A percentile compares a stretch with the other conserved stretches of the same genome.
Conservation (phyloP, 2,329 filamentous ascomycete genomes). For the Mycosphaerella sp. region DNA sequence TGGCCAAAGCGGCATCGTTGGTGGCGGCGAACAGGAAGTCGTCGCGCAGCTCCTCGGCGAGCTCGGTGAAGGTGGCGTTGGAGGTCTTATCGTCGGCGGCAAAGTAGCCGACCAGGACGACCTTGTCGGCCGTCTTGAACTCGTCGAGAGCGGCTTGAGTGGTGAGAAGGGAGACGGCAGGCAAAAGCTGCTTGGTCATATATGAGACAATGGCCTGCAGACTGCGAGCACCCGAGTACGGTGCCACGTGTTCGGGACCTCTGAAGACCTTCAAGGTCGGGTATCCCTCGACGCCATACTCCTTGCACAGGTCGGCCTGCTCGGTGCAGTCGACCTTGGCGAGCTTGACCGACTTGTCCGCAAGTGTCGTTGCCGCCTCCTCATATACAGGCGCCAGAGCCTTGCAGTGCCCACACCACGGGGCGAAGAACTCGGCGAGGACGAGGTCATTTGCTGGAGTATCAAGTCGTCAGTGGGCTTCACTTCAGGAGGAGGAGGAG, state of each 20-base stretch:
- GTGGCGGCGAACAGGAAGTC: slow-evolving; percentile 87
- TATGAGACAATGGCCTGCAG: slow-evolving; percentile 70
- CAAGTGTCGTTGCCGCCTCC: slow-evolving; percentile 73
- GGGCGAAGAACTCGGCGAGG: slow-evolving; percentile 94
- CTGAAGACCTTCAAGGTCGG: slow-evolving; percentile 99
- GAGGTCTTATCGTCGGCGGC: slow-evolving; percentile 72
- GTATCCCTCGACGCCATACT: slow-evolving; percentile 91
- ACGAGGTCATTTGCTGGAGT: slow-evolving; percentile 72
- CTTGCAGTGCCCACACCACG: slow-evolving; percentile 99
- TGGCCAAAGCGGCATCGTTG: slow-evolving; percentile 74
- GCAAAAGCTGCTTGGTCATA: slow-evolving; percentile 97
- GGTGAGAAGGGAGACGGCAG: slow-evolving; percentile 77
- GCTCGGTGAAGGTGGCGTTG: slow-evolving; percentile 75
- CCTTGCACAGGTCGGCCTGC: slow-evolving; percentile 84
- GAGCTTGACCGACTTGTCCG: slow-evolving; percentile 80
- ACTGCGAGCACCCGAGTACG: slow-evolving; percentile 88
- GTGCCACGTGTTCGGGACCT: slow-evolving; percentile 69
- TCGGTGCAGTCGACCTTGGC: slow-evolving; percentile 94
- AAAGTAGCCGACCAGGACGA: slow-evolving; percentile 87
- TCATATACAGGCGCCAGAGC: slow-evolving; percentile 91
- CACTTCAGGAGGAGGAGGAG: too few species aligned
- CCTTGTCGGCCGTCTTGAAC: slow-evolving; percentile 97
- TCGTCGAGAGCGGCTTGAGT: slow-evolving; percentile 74
- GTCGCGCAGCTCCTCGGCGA: slow-evolving; percentile 73
- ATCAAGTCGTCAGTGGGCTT: not conserved